A percentile compares a stretch with the other conserved stretches of the same genome.
Evolutionary conservation across 2,329 filamentous ascomycete species (phyloP).

Genomic region (Teratosphaeria gauchensis): DNA sequence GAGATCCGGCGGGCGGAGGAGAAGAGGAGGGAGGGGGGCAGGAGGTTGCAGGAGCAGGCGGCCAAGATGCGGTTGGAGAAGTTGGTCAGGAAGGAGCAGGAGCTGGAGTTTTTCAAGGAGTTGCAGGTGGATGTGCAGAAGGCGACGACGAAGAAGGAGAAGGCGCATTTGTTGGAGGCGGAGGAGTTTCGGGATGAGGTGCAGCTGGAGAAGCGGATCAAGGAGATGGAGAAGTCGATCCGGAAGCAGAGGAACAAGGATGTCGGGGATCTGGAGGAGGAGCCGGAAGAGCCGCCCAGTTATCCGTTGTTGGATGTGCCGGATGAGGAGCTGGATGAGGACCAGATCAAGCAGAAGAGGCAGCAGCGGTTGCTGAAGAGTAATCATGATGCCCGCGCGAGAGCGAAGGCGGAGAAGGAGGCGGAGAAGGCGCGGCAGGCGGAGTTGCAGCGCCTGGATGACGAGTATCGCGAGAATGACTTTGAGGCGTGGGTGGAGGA

Average conservation of each 20-base stretch:
- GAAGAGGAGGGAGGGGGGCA: conserved; percentile 86
- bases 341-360: conserved; percentile 80
- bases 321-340: conserved; percentile 88
- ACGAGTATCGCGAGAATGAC: conserved; percentile 72
- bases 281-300: conserved; percentile 66
- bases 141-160: conserved; percentile 82
- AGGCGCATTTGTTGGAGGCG: conserved; percentile 66
- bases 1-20: conserved; percentile 85
- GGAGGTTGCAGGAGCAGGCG: conserved; percentile 86
- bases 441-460: conserved; percentile 75
- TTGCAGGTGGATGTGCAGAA: conserved; percentile 59
- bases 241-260: conserved; percentile 88
- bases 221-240: conserved; percentile 83
- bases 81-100: conserved; percentile 88
- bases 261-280: conserved; percentile 69
- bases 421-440: conserved; percentile 75
- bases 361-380: conserved; percentile 90
- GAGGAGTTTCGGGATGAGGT: conserved; percentile 89
- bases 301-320: conserved; percentile 84
- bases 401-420: conserved; percentile 95
- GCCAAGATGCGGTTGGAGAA: conserved; percentile 96
- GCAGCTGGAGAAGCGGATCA: conserved; percentile 72
- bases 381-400: conserved; percentile 81
- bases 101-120: conserved; percentile 86
- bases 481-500: conserved; percentile 81